Evolutionary conservation across 768 basidiomycete genomes (phyloP), one percentile per base, ranked within the genome.

Genomic region (Exidia glandulosa): DNA sequence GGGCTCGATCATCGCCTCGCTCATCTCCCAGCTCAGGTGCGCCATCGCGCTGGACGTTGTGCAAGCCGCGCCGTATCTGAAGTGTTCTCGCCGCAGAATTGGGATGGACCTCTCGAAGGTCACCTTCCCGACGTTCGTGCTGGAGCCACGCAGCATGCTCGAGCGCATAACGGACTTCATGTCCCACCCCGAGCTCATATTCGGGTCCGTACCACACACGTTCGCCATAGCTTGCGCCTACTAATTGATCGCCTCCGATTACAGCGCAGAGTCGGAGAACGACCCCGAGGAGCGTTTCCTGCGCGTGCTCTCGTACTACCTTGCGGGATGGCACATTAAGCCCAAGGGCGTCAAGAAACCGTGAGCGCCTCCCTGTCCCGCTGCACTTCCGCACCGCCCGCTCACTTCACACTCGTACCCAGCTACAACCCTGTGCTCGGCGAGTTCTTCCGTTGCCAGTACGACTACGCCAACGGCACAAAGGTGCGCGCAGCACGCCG

Each of bases 301-400:
- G 63, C 81, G 85, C 56, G 92, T 98, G 1, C 79, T 97, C 33
- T 87, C 89, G 63, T 96, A 94, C 71, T 99, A 97, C 71, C 85
- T 99, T 54, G 87, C 90, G n/a, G 96, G 96, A 27, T 99, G 96
- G 96, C 96, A 98, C 74, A 94, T 97, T 76, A 97, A 97, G 74
- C 94, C 96, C 65, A 94, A 90, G 75, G 96, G 94, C 58, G 96
- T 98, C 62, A 99, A 99, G 87, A 99, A 99, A 75, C 95, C 95
- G 84, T 94, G 67, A 74, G 88, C 77, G 23, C 29, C 29, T n/a
- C n/a, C 62, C 16, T 32, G 59, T 14, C 58, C 56, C 27, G 58
- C 36, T 27, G 45, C 48, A 34, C 34, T 45, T 59, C 45, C 57
- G 31, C 58, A 33, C 50, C 55, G n/a, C 57, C 58, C 56, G 50